Base-by-base conservation (phyloP, 352 stramenopile genomes). In the Elongisporangium anandrum region DNA sequence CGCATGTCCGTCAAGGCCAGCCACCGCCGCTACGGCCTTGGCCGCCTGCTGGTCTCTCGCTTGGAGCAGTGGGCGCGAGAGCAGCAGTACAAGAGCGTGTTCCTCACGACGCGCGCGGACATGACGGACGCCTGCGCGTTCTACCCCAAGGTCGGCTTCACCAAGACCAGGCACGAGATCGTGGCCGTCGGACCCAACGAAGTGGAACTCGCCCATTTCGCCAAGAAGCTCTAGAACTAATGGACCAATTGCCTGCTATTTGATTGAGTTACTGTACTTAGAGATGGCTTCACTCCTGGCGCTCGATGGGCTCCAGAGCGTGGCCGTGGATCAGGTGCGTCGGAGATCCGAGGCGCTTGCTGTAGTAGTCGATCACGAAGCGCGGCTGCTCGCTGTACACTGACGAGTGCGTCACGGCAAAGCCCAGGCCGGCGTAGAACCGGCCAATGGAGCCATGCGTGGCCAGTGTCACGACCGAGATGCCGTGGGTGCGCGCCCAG, bases 341-440 rank as follows among this genome's bases (percentile, higher is more conserved):
- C 13, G 29, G 29, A 15, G 29, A 41, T 4, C 29, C 29, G 4
- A 41, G 9, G 29, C 29, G 29, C 29, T 41, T 41, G 5, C 29
- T 41, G 29, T 41, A 41, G 29, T 41, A 41, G 29, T 41, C 29
- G 29, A 41, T 41, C 29, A 41, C 29, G 9, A 41, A 41, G 29
- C 29, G 29, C 13, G 69, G 74, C 17, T 83, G 68, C 47, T 77
- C 55, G 54, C 60, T 68, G 39, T 72, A 52, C 0, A 56, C 64
- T 16, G 68, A 56, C n/a, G n/a, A 68, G 0, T 69, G 58, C 0
- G 39, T 62, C 34, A 52, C 61, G 16, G 50, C 58, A 60, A 70
- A 81, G 4, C 70, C 69, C 6, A 69, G 48, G 19, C 56, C 65
- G 15, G 50, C 54, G 57, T 83, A 81, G 53, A 81, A 76, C 5